Evolutionary conservation across 2,329 filamentous ascomycete species (phyloP), one percentile per base, ranked within the genome.

Genomic region (Coniochaeta sp.): DNA sequence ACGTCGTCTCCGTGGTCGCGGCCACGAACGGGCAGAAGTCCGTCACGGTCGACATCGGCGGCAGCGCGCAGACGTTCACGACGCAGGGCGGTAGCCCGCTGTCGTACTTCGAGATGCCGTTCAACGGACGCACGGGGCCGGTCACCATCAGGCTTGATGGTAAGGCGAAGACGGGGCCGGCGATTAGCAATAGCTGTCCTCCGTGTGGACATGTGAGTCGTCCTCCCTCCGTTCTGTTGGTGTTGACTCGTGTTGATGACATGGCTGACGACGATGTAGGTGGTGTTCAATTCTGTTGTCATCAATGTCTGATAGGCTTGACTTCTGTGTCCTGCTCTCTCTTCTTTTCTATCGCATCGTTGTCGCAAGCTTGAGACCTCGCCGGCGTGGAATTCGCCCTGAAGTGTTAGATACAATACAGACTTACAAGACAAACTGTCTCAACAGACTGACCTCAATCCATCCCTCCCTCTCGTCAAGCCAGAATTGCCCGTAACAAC

Each of bases 1-100:
- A 81, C 44, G 72, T 75, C 17, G 67, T 82, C 19, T 81, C 78
- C 28, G 68, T 79, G 47, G 73, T 80, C 58, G 68, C 70, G 9
- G 61, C 74, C n/a, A 70, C 71, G 14, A 71, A 69, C 55, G 64
- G 67, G 14, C 47, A 71, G 4, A 68, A 69, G 5, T 66, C 68
- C 3, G 72, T 78, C 56, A 71, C 65, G 0, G 68, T 79, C 56
- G 64, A 67, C 8, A 75, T 79, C 40, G 77, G 76, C 3, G 70
- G 69, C 22, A 44, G 59, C 1, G 66, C 65, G n/a, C 69, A 70
- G 61, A 67, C 68, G 12, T 71, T 74, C 58, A 67, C 66, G 10
- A 70, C 66, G 16, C 47, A 52, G 5, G 60, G 68, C 32, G 68
- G 70, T 26, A 59, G 50, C 19, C 67, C 70, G 34, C 64, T 75